Evolutionary conservation across 257 asterid genomes (phyloP).

Genomic region (Lycium barbarum): DNA sequence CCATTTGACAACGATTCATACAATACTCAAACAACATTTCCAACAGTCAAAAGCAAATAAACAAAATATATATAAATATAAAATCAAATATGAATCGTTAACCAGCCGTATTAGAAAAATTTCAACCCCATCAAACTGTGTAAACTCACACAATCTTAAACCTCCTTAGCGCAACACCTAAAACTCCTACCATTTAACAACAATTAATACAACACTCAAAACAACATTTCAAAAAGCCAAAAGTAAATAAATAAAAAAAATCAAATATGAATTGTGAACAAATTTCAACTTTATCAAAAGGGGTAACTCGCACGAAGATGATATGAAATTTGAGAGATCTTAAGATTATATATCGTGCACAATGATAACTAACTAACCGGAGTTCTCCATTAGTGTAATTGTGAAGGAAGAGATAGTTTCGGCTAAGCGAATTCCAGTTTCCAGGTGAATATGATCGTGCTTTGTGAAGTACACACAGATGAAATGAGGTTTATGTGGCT

Average conservation of each 20-base stretch:
- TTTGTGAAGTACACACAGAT: neutral
- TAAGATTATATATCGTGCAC: neutral
- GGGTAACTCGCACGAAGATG: neutral
- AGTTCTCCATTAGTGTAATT: slow-evolving; percentile 20
- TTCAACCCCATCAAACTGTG: neutral
- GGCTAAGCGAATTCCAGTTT: neutral
- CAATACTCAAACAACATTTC: slow-evolving; percentile 8
- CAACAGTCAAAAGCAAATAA: neutral
- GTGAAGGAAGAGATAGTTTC: neutral
- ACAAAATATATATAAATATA: too few relatives aligned
- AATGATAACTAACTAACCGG: slow-evolving; percentile 17
- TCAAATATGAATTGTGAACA: neutral
- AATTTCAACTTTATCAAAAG: neutral
- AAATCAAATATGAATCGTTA: neutral
- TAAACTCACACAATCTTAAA: neutral
- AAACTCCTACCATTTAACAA: neutral
- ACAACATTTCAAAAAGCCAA: slow-evolving; percentile 9
- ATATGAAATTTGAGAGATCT: neutral
- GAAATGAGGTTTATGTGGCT: slow-evolving; percentile 18
- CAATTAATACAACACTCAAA: neutral
- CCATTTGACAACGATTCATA: neutral
- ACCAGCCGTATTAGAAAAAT: neutral
- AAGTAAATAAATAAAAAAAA: neutral
- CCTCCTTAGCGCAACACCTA: neutral
- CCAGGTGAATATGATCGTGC: slow-evolving; percentile 15